phyloP scores from a whole-genome alignment of 176 grass and related monocot species.

The Phyllostachys edulis region DNA sequence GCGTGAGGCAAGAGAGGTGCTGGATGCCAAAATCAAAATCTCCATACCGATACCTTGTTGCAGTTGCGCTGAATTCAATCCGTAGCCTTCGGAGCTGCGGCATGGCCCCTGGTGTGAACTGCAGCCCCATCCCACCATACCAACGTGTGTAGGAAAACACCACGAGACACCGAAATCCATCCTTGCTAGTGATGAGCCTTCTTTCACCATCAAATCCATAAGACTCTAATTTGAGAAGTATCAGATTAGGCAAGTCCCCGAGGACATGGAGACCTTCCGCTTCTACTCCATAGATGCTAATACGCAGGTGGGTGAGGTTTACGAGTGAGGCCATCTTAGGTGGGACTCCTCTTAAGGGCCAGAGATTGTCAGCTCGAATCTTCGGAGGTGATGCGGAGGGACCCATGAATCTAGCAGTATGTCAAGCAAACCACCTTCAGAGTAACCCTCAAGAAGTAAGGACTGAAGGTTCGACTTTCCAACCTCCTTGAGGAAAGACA shows the following conservation, averaged over 20 bases:
- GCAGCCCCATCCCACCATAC: background rate
- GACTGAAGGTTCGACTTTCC: constrained; percentile 25
- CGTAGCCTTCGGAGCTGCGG: background rate
- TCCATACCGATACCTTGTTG: background rate
- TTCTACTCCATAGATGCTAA: accelerated
- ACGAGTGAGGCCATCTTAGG: background rate
- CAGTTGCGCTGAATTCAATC: background rate
- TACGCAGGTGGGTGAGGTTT: background rate
- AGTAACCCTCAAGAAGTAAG: too few relatives aligned
- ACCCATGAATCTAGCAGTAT: background rate
- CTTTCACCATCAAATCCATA: accelerated
- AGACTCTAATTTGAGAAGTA: background rate
- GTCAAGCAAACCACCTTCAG: too few relatives aligned
- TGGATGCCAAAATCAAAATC: background rate
- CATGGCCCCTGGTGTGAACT: background rate
- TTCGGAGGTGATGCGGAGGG: background rate
- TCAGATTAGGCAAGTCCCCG: background rate
- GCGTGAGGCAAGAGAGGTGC: background rate
- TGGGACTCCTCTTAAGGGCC: too few relatives aligned
- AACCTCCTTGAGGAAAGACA: background rate
- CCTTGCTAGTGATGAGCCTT: background rate
- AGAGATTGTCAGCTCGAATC: background rate
- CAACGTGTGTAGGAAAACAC: too few relatives aligned
- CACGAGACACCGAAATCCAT: background rate
- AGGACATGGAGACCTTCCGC: background rate